These are phyloP conservation scores for Ascosphaera apis DNA, from an alignment of 2,329 filamentous ascomycete species.

Conservation along the genomic window DNA sequence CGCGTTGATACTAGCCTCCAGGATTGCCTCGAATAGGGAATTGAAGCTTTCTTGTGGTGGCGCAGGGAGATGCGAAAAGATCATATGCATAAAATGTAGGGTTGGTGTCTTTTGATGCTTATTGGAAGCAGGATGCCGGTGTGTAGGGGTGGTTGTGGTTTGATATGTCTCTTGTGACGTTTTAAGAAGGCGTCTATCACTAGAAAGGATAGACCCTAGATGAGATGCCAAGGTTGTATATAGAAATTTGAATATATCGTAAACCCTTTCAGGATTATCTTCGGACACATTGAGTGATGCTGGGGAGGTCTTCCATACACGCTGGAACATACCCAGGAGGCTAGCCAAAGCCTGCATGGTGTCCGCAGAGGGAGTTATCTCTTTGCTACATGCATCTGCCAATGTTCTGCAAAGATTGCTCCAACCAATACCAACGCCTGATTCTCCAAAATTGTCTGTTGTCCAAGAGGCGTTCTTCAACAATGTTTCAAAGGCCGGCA, in stretches of 20 bases:
- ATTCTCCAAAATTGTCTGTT: conserved; percentile 17
- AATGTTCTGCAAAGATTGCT: conserved; percentile 37
- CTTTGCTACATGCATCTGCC: conserved; percentile 46
- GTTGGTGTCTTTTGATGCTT: conserved; percentile 15
- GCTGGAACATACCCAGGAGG: conserved; percentile 44
- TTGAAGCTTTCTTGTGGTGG: conserved; percentile 10
- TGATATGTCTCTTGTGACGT: conserved; percentile 34
- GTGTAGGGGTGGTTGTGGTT: conserved; percentile 16
- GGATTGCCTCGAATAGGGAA: conserved; percentile 10
- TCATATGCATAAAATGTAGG: conserved; percentile 16
- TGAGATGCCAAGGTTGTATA: conserved; percentile 26
- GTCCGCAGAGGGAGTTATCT: conserved; percentile 71
- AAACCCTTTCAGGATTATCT: conserved; percentile 16
- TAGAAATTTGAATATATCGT: conserved; percentile 28
- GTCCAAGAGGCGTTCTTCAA: conserved; percentile 28
- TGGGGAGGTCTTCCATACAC: conserved; percentile 41
- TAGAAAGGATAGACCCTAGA: conserved; percentile 28
- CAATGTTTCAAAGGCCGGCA: conserved; percentile 35
- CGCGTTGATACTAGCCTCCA: conserved; percentile 14
- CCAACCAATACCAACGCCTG: conserved; percentile 34
- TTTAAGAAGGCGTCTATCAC: conserved; percentile 24
- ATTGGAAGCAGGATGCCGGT: conserved; percentile 10
- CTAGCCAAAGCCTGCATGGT: conserved; percentile 57
- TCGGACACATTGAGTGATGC: conserved; percentile 13
- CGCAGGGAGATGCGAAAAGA: conserved; percentile 9